phyloP scores from a whole-genome alignment of 345 rosid genomes.

The Camelina hispida region DNA sequence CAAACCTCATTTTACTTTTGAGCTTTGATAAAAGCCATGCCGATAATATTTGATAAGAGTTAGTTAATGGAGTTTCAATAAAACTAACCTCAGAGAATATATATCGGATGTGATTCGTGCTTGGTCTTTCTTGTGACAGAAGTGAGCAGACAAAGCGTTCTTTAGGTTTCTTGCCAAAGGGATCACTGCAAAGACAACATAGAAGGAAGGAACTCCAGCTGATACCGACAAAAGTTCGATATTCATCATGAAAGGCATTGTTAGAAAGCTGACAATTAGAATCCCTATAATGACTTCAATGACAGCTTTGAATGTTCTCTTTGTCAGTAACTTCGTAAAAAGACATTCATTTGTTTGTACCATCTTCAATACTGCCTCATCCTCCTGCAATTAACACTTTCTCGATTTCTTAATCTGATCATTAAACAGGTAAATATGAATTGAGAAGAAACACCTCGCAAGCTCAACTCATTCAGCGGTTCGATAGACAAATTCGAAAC shows the following conservation, averaged over 20 bases:
- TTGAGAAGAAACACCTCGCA: neutral
- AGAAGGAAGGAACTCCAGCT: slow-evolving; percentile 42
- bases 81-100: slow-evolving; percentile 41
- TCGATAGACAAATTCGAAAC: too few relatives aligned
- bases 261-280: slow-evolving; percentile 35
- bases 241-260: slow-evolving; percentile 37
- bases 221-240: slow-evolving; percentile 28
- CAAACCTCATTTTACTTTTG: neutral
- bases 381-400: slow-evolving; percentile 16
- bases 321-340: slow-evolving; percentile 20
- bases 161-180: slow-evolving; percentile 41
- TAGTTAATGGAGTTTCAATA: neutral
- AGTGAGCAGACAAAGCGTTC: slow-evolving; percentile 38
- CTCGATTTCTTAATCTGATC: neutral
- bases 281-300: slow-evolving; percentile 36
- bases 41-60: neutral
- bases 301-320: slow-evolving; percentile 20
- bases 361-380: slow-evolving; percentile 27
- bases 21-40: neutral
- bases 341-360: slow-evolving; percentile 20
- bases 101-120: slow-evolving; percentile 30
- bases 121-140: slow-evolving; percentile 28
- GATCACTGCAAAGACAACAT: slow-evolving; percentile 34
- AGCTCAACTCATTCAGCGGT: too few relatives aligned
- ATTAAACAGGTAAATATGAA: neutral